Evolutionary conservation across 768 basidiomycete species (phyloP).

Genomic region (Mycena floridula): DNA sequence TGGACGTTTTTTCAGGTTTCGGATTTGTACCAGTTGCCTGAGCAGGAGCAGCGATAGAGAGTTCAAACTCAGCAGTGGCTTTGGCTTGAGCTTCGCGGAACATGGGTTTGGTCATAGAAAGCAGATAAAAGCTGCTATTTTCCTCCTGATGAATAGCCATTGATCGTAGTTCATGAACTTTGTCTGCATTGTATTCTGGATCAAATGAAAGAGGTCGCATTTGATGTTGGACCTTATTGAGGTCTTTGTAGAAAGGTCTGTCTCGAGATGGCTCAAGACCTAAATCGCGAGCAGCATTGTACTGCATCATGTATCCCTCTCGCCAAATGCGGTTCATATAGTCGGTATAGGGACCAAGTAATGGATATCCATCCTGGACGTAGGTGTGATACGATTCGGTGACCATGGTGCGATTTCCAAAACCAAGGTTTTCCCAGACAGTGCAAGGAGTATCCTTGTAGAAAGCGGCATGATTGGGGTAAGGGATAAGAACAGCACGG

Average conservation of each 20-base stretch:
- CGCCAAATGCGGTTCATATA: neutral
- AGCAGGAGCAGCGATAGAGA: neutral
- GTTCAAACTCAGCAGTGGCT: neutral
- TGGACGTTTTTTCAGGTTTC: neutral
- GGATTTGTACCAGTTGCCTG: neutral
- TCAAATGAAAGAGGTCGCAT: neutral
- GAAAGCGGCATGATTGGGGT: slow-evolving; percentile 1
- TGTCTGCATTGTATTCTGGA: neutral
- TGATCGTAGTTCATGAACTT: neutral
- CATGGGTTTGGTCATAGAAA: neutral
- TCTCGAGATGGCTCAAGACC: neutral
- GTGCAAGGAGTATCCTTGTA: neutral
- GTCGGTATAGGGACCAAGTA: neutral
- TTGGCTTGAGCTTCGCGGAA: neutral
- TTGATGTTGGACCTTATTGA: neutral
- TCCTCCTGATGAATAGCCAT: neutral
- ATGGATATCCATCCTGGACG: neutral
- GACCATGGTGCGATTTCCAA: neutral
- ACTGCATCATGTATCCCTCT: neutral
- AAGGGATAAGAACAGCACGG: slow-evolving; percentile 2
- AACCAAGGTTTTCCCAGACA: neutral
- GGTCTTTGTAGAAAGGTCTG: neutral
- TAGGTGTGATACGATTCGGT: neutral
- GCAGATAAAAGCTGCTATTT: neutral
- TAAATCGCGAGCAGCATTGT: neutral